Evolutionary conservation across 108 stramenopile genomes (phyloP).

Genomic region (Epithemia pelagica): DNA sequence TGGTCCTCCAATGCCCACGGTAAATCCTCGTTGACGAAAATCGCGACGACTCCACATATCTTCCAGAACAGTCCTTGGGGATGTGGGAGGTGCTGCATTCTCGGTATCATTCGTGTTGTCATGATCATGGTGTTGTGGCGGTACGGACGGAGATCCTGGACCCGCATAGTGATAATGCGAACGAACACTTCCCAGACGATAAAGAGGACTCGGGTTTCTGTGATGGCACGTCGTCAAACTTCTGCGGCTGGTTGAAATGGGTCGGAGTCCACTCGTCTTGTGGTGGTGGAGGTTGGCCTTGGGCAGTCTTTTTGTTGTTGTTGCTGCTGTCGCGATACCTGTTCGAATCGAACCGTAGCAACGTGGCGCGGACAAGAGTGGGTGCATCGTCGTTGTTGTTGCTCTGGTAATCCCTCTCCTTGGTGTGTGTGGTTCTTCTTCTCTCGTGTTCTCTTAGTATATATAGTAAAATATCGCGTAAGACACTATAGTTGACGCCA

Average conservation of each 20-base stretch:
- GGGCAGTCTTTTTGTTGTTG: too few species aligned
- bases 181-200: not conserved
- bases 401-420: not conserved
- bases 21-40: slow-evolving; percentile 65
- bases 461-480: too few species aligned
- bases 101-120: too few species aligned
- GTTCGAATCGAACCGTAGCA: too few species aligned
- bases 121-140: too few species aligned
- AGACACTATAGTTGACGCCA: too few species aligned
- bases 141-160: slow-evolving; percentile 1
- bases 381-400: not conserved
- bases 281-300: too few species aligned
- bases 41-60: slow-evolving; percentile 19
- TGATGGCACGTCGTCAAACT: not conserved
- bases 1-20: slow-evolving; percentile 92
- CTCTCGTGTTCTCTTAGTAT: too few species aligned
- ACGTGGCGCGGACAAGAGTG: not conserved
- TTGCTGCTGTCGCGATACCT: too few species aligned
- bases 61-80: not conserved
- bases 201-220: not conserved
- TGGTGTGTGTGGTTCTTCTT: too few species aligned
- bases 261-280: too few species aligned
- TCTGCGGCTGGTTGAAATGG: not conserved
- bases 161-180: slow-evolving; percentile 4
- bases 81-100: not conserved